Base-by-base conservation (phyloP, 2,329 filamentous ascomycete genomes). In the Exophiala lecanii-corni region DNA sequence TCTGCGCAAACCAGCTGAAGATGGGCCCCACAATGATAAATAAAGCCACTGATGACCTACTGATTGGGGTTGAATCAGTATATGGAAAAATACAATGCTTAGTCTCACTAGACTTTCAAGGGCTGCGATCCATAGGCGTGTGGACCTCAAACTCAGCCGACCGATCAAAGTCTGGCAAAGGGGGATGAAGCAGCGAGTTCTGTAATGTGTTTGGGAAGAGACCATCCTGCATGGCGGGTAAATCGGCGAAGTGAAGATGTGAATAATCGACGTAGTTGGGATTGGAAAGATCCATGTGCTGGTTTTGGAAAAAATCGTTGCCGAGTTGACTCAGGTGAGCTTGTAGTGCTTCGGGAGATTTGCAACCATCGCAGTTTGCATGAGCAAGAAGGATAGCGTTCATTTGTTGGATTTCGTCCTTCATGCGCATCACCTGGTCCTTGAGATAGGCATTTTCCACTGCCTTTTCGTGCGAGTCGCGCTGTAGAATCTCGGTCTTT, bases 371-470 rank as follows among this genome's bases (percentile, higher is more conserved):
- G 31, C 52, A 56, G 37, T 47, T 56, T 36, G 50, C 52, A 39
- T 56, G 54, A 17, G 50, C 48, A 16, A 56, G 45, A 1, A 55
- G 44, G 12, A 55, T 35, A 25, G 54, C 50, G 28, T 55, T 53
- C 45, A 56, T 55, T 30, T 56, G 54, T 33, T 56, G 54, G 18
- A 56, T 45, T 23, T 56, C 52, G 26, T 53, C 52, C 37, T 55
- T 56, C 52, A 56, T 49, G 16, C 49, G 50, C 54, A 56, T 55
- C 16, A 56, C 25, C 20, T 56, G 52, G n/a, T 56, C 50, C 39
- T 55, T 56, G 15, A 56, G 52, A 33, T 54, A 55, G 7, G 52
- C 47, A 36, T 56, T 56, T 32, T 55, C 49, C n/a, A 56, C 43
- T 2, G 52, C 54, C 33, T 55, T 56, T 20, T 55, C 51, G 39